Conservation (phyloP, 1,284 basidiomycete genomes). For the Wolfiporia cocos region DNA sequence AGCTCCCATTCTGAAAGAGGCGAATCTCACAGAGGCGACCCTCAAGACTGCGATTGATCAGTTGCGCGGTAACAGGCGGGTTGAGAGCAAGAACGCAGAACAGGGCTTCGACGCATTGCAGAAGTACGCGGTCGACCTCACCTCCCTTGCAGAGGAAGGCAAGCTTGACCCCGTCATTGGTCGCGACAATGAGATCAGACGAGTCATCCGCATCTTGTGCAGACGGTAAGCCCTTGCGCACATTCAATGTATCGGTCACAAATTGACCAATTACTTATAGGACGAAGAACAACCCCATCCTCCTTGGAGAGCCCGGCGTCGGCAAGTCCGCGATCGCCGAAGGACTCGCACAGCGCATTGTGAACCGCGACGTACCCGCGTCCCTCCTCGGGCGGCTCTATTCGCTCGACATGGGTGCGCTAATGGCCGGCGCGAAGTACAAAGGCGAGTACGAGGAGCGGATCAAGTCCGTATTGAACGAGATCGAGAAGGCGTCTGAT, state of each 20-base stretch:
- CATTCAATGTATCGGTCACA: neutral
- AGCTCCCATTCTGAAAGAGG: conserved; percentile 65
- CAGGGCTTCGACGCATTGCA: conserved; percentile 84
- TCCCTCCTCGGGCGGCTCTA: conserved; percentile 80
- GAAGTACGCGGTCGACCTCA: conserved; percentile 84
- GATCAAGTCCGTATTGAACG: conserved; percentile 87
- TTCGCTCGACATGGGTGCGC: conserved; percentile 89
- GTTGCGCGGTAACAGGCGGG: conserved; percentile 73
- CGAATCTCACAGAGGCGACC: conserved; percentile 63
- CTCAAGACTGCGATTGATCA: conserved; percentile 81
- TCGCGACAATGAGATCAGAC: conserved; percentile 83
- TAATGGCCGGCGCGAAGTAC: conserved; percentile 96
- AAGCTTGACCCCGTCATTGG: conserved; percentile 94
- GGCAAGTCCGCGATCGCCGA: conserved; percentile 94
- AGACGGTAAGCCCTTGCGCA: conserved; percentile 42
- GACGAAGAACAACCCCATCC: conserved; percentile 90
- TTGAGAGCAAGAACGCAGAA: conserved; percentile 79
- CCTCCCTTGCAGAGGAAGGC: conserved; percentile 82
- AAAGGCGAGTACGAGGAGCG: conserved; percentile 98
- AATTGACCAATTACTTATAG: conserved; percentile 28
- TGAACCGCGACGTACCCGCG: conserved; percentile 94
- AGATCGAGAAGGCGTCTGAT: conserved; percentile 89
- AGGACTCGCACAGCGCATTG: conserved; percentile 93
- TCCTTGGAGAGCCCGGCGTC: conserved; percentile 92
- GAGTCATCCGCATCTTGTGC: conserved; percentile 74